These are phyloP conservation scores for Saccharomycopsis guyanensis DNA, from an alignment of 805 yeast genomes.

Conservation along the genomic window DNA sequence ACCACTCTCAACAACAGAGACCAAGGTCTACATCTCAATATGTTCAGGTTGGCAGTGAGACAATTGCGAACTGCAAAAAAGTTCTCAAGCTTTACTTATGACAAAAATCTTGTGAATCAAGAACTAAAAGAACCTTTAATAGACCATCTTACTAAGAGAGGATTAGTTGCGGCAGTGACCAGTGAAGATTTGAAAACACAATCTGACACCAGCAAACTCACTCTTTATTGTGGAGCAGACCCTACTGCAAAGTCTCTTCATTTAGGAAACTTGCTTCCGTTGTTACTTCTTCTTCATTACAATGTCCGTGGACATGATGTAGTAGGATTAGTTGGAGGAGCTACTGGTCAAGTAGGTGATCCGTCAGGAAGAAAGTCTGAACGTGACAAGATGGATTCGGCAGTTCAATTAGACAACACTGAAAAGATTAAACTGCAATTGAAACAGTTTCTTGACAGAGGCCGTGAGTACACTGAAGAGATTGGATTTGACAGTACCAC, in stretches of 20 bases:
- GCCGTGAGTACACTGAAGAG: constrained; percentile 51
- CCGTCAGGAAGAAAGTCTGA: constrained; percentile 89
- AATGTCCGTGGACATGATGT: constrained; percentile 76
- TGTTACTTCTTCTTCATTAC: constrained; percentile 79
- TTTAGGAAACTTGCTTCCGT: constrained; percentile 82
- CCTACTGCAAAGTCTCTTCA: constrained; percentile 90
- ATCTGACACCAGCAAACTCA: constrained; percentile 27
- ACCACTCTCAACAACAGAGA: too few relatives aligned
- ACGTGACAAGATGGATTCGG: constrained; percentile 49
- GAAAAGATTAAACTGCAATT: constrained; percentile 55
- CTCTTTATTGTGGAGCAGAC: constrained; percentile 90
- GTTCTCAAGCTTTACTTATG: constrained; percentile 19
- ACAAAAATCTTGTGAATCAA: constrained; percentile 21
- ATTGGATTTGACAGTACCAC: constrained; percentile 27
- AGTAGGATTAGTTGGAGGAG: constrained; percentile 86
- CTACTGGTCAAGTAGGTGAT: constrained; percentile 94
- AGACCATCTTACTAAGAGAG: constrained; percentile 36
- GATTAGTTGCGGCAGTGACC: constrained; percentile 37
- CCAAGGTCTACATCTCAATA: not conserved
- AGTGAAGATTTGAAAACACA: constrained; percentile 28
- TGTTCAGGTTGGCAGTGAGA: not conserved
- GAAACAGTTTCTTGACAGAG: constrained; percentile 49
- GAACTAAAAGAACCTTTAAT: constrained; percentile 35
- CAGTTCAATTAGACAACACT: constrained; percentile 50
- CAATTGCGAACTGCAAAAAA: not conserved